Conservation (phyloP, 108 stramenopile species). For the Discostella stelligeroides region DNA sequence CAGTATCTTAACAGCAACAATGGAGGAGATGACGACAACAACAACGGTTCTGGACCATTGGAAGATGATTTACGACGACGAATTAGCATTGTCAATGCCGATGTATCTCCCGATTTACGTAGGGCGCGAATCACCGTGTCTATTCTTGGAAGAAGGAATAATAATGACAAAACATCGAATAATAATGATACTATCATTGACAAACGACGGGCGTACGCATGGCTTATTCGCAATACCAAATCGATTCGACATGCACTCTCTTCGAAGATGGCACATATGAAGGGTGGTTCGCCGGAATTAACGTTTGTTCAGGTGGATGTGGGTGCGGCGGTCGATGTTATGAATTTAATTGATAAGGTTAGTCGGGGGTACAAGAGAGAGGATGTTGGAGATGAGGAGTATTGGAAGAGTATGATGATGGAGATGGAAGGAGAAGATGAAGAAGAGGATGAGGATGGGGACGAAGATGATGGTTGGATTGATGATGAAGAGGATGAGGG, state of each 20-base stretch:
- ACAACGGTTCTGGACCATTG: slow-evolving; percentile 54
- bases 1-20: not conserved
- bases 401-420: slow-evolving; percentile 14
- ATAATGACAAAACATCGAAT: slow-evolving; percentile 20
- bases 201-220: slow-evolving; percentile 78
- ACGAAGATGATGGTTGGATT: slow-evolving; percentile 24
- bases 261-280: slow-evolving; percentile 86
- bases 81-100: slow-evolving; percentile 79
- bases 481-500: slow-evolving; percentile 14
- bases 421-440: slow-evolving; percentile 4
- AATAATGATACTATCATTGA: slow-evolving; percentile 64
- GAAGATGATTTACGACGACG: slow-evolving; percentile 71
- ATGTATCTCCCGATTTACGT: slow-evolving; percentile 85
- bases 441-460: slow-evolving; percentile 4
- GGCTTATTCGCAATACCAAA: slow-evolving; percentile 81
- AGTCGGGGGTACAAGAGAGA: slow-evolving; percentile 64
- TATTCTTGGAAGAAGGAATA: slow-evolving; percentile 36
- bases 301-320: slow-evolving; percentile 90
- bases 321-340: slow-evolving; percentile 87
- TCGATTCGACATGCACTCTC: slow-evolving; percentile 78
- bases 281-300: slow-evolving; percentile 66
- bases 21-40: slow-evolving; percentile 37
- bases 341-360: slow-evolving; percentile 89
- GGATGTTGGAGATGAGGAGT: slow-evolving; percentile 31
- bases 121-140: slow-evolving; percentile 86